Evolutionary conservation across 2,329 filamentous ascomycete species (phyloP).

Genomic region (Rutstroemia sp.): DNA sequence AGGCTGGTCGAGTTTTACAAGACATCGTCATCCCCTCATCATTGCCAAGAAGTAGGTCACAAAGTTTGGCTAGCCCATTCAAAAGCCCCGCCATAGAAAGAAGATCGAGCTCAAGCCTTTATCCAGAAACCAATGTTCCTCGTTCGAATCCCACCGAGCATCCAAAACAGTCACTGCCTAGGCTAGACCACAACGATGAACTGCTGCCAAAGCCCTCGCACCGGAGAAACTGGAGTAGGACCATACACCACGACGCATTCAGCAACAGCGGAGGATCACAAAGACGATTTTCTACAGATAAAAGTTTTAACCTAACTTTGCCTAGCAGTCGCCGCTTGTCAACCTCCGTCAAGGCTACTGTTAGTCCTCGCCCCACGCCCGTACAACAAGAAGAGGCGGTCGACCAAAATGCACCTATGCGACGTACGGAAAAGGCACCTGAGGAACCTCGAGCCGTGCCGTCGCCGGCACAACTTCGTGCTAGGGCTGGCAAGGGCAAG

Average conservation of each 20-base stretch:
- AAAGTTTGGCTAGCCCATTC: conserved; percentile 29
- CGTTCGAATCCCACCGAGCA: conserved; percentile 3
- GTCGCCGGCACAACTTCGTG: conserved; percentile 14
- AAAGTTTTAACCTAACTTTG: conserved; percentile 1
- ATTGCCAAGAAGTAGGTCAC: conserved; percentile 26
- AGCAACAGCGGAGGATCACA: conserved; percentile 8
- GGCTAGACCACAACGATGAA: conserved; percentile 17
- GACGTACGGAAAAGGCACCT: too few relatives aligned
- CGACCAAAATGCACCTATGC: not conserved
- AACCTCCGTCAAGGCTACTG: not conserved
- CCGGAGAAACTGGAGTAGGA: conserved; percentile 6
- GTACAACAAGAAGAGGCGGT: not conserved
- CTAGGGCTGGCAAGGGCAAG: conserved; percentile 5
- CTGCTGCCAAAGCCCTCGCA: conserved; percentile 13
- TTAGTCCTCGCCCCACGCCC: not conserved
- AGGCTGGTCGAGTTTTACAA: conserved; percentile 29
- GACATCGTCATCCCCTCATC: conserved; percentile 26
- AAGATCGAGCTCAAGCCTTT: conserved; percentile 18
- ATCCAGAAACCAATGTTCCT: conserved; percentile 10
- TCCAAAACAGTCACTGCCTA: conserved; percentile 17
- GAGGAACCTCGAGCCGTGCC: not conserved
- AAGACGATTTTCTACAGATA: not conserved
- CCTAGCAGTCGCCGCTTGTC: conserved; percentile 6
- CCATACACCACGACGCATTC: conserved; percentile 22
- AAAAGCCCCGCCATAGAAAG: conserved; percentile 26